Evolutionary conservation across 2,329 filamentous ascomycete genomes (phyloP), one percentile per base, ranked within the genome.

Genomic region (Ceratocystis diversiconidia): DNA sequence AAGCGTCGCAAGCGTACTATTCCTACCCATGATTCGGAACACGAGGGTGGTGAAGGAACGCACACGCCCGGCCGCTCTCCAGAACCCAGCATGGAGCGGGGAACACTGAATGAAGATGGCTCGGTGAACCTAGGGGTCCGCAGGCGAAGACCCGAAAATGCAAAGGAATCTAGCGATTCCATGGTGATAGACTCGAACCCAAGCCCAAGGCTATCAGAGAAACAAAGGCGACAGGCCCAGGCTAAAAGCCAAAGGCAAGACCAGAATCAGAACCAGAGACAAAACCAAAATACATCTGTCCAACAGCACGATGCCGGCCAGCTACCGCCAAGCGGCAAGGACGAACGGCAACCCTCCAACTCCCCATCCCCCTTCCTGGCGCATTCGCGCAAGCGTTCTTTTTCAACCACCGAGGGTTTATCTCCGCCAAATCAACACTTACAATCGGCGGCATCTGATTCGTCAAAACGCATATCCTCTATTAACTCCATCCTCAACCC

Each of bases 1-100:
- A 97, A 99, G 76, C 85, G 94, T 68, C 83, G 94, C 68, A 97
- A 97, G 79, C 86, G 94, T 67, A 91, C 97, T 5, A 92, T 97
- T 55, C 92, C 92, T 19, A 90, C 89, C 19, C 78, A 81, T 61
- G 80, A 79, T 30, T 67, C 30, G 71, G 77, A 77, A 41, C 75
- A 79, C 61, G 73, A 77, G 59, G 77, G 80, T 44, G 82, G 85
- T 41, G 78, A 75, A 5, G 61, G 44, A 12, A 75, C 78, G 12
- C 77, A 80, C 19, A 76, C 78, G 2, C 75, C 77, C 19, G 75
- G 73, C 6, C 75, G 71, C 48, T 75, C 70, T 62, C 74, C 70
- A 65, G 78, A 73, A 67, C 73, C 71, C 8, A 75, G 72, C 19
- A 73, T 73, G 1, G 82, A 83, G 71, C 77, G 80, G 63, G 85